phyloP scores from a whole-genome alignment of 768 basidiomycete genomes.

The Xanthoconium stramineum region DNA sequence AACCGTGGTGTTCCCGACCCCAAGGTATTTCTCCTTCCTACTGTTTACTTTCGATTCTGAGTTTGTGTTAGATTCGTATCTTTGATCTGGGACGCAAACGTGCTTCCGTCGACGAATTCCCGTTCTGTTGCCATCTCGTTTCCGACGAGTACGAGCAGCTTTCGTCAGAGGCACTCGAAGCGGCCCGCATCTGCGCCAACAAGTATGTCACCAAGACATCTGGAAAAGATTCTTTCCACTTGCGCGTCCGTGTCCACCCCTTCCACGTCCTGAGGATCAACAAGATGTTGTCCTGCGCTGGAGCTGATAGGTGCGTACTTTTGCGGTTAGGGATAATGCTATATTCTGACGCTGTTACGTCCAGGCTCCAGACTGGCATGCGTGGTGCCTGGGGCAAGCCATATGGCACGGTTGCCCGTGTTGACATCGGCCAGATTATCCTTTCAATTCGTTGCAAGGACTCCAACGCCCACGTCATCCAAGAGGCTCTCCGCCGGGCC shows the following conservation, averaged over 20 bases:
- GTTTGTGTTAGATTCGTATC: slow-evolving; percentile 74
- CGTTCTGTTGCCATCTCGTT: slow-evolving; percentile 93
- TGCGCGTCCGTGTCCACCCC: slow-evolving; percentile 95
- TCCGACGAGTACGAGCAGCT: slow-evolving; percentile 99
- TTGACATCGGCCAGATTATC: slow-evolving; percentile 97
- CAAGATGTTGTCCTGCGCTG: slow-evolving; percentile 99
- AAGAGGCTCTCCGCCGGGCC: slow-evolving; percentile 95
- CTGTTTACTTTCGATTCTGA: background rate
- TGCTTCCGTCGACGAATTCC: slow-evolving; percentile 96
- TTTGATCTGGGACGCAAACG: slow-evolving; percentile 96
- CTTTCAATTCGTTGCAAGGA: slow-evolving; percentile 91
- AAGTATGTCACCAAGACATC: slow-evolving; percentile 98
- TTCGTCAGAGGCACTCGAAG: slow-evolving; percentile 93
- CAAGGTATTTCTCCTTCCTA: slow-evolving; percentile 50
- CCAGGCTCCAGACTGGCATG: slow-evolving; percentile 93
- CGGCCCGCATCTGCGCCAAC: slow-evolving; percentile 98
- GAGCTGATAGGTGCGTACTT: slow-evolving; percentile 81
- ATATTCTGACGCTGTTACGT: background rate
- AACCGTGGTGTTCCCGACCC: slow-evolving; percentile 98
- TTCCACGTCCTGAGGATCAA: slow-evolving; percentile 99
- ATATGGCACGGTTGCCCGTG: slow-evolving; percentile 92
- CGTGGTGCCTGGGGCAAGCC: slow-evolving; percentile 99
- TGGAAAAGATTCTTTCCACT: slow-evolving; percentile 98
- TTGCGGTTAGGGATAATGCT: no score
- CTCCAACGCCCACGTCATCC: slow-evolving; percentile 77